Base-by-base conservation (phyloP, 257 asterid species). In the Solanum piurae region DNA sequence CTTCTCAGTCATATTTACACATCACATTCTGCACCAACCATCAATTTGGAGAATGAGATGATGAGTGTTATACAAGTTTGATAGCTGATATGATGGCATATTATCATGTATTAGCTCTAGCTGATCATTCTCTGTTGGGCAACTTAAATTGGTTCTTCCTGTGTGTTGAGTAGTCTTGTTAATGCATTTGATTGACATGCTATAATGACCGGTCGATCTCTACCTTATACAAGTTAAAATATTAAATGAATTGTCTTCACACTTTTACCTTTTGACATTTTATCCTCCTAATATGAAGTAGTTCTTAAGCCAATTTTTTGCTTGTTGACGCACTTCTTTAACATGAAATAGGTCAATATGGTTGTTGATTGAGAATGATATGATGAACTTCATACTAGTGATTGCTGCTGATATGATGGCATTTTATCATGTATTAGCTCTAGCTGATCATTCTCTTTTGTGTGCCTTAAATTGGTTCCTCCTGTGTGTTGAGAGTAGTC, bases 71-170 rank as follows among this genome's bases (percentile, higher is more conserved):
- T 73, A 68, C 68, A 12, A 21, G 21, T 13, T 87, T 93, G 96
- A 93, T 83, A 21, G 95, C 93, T 86, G 46, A 69, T 21, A 83
- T 93, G 95, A 94, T 93, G 88, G 94, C 93, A 85, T 13, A 71
- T 82, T 88, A 88, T 89, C 92, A 91, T 91, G 94, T 94, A 93
- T 94, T 93, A 93, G 96, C 97, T 93, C 97, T 93, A 94, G 90
- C 97, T 90, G 94, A 94, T 93, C 92, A 89, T 89, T 90, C 88
- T 80, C 86, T 36, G 21, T 82, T 64, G 86, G 7, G 27, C 0
- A 27, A 21, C 20, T 5, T 82, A 12, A 49, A 82, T 31, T 31
- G 20, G 21, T 49, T 37, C 31, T 33, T 40, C 11, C 3, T 40
- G 71, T 38, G 44, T 37, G 60, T 20, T 42, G 60, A 77, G 38